These are phyloP conservation scores for Saccharomyces hybrid DNA, from an alignment of 1,139 yeast species.

Conservation along the genomic window DNA sequence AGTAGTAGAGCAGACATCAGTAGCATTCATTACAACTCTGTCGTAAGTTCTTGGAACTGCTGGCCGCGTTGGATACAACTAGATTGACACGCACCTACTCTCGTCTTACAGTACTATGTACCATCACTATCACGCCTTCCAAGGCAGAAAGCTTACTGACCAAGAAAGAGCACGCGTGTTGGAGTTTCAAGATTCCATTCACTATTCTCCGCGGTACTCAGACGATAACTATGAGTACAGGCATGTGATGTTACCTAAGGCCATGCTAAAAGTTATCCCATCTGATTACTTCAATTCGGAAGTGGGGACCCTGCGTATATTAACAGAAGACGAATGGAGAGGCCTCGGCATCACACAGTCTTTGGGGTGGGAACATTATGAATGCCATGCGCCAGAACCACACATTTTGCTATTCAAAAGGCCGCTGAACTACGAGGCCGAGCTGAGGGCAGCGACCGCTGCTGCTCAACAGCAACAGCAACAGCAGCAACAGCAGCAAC, in stretches of 20 bases:
- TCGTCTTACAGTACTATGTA: conserved; percentile 15
- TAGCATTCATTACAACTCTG: background rate
- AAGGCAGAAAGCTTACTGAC: conserved; percentile 65
- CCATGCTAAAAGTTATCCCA: conserved; percentile 93
- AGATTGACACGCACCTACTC: background rate
- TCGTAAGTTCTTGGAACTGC: background rate
- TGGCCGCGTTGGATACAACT: background rate
- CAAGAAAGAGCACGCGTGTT: conserved; percentile 78
- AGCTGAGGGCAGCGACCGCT: conserved; percentile 27
- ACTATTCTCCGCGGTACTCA: conserved; percentile 84
- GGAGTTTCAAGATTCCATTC: conserved; percentile 90
- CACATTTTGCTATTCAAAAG: conserved; percentile 87
- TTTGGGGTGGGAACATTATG: conserved; percentile 97
- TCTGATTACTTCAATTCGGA: conserved; percentile 91
- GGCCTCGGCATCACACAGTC: conserved; percentile 97
- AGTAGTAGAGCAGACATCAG: background rate
- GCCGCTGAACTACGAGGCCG: conserved; percentile 36
- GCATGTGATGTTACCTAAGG: conserved; percentile 95
- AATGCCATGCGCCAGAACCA: conserved; percentile 97
- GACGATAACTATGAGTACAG: conserved; percentile 87
- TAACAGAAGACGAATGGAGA: conserved; percentile 96
- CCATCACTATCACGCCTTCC: conserved; percentile 31
- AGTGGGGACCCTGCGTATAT: conserved; percentile 84
- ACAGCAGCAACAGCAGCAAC: conserved; percentile 17
- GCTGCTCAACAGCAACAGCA: conserved; percentile 22